These are phyloP conservation scores for Globisporangium radiosum DNA, from an alignment of 352 stramenopile genomes.

Conservation along the genomic window DNA sequence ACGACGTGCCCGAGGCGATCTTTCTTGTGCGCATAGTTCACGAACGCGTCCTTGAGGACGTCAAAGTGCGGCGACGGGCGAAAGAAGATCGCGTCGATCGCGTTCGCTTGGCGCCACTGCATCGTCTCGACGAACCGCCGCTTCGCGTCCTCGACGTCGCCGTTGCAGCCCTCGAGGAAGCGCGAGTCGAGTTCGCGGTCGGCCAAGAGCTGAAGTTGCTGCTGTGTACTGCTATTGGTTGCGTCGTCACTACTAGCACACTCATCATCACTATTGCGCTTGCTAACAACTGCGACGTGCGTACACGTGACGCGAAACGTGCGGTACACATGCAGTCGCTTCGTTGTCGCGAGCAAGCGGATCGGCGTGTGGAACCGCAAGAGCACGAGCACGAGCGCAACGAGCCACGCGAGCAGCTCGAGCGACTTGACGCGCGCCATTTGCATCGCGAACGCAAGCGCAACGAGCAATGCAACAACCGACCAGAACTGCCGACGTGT, in stretches of 20 bases:
- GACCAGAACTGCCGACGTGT: slow-evolving; percentile 35
- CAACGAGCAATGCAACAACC: slow-evolving; percentile 34
- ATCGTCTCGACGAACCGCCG: slow-evolving; percentile 49
- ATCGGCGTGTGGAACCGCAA: slow-evolving; percentile 50
- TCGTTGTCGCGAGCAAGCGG: slow-evolving; percentile 43
- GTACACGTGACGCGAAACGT: slow-evolving; percentile 33
- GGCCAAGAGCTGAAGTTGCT: slow-evolving; percentile 12
- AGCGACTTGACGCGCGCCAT: slow-evolving; percentile 31
- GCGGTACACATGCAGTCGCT: slow-evolving; percentile 29
- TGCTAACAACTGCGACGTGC: slow-evolving; percentile 24
- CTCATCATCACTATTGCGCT: neutral
- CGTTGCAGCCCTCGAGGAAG: slow-evolving; percentile 64
- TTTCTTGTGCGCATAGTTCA: slow-evolving; percentile 63
- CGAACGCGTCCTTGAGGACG: slow-evolving; percentile 55
- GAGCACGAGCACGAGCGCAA: slow-evolving; percentile 43
- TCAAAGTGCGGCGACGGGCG: slow-evolving; percentile 46
- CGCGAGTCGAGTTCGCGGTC: slow-evolving; percentile 42
- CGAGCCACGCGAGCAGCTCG: slow-evolving; percentile 46
- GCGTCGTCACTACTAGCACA: neutral
- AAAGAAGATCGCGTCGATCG: slow-evolving; percentile 63
- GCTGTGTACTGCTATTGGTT: neutral
- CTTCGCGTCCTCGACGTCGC: slow-evolving; percentile 62
- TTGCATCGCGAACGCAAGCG: slow-evolving; percentile 35
- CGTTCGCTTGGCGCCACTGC: slow-evolving; percentile 61
- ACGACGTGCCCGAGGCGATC: slow-evolving; percentile 53